Conservation (phyloP, 2,329 filamentous ascomycete species). For the Rhynchosporium secalis region DNA sequence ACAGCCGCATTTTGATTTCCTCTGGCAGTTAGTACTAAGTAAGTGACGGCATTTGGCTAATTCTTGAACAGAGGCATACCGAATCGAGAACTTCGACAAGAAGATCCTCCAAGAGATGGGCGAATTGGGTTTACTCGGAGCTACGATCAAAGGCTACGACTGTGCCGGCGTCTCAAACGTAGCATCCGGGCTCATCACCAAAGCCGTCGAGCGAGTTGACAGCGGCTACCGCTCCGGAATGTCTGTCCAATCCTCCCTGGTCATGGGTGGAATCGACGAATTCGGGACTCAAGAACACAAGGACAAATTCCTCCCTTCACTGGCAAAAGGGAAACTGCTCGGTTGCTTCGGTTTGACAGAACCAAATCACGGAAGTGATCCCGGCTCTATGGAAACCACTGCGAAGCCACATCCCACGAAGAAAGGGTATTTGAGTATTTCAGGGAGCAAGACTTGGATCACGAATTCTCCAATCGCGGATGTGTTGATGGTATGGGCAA, state of each 20-base stretch:
- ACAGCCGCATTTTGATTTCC: background rate
- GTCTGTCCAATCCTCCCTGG: constrained; percentile 90
- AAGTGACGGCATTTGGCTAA: constrained; percentile 8
- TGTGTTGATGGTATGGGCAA: constrained; percentile 87
- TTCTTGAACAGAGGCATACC: constrained; percentile 67
- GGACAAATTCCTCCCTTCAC: constrained; percentile 74
- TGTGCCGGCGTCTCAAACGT: constrained; percentile 88
- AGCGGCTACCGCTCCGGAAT: constrained; percentile 90
- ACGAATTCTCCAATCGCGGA: constrained; percentile 91
- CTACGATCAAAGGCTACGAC: constrained; percentile 83
- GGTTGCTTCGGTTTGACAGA: constrained; percentile 90
- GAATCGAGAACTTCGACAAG: constrained; percentile 82
- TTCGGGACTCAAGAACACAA: constrained; percentile 87
- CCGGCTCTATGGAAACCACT: constrained; percentile 84
- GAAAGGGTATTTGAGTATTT: constrained; percentile 77
- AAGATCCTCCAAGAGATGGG: constrained; percentile 91
- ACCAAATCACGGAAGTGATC: constrained; percentile 90
- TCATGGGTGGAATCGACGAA: constrained; percentile 89
- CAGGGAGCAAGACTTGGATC: constrained; percentile 91
- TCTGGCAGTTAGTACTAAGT: background rate
- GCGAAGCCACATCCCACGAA: constrained; percentile 84
- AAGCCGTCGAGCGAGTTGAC: constrained; percentile 87
- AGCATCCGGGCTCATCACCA: constrained; percentile 84
- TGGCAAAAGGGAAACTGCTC: constrained; percentile 80
- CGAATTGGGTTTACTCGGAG: constrained; percentile 82